Base-by-base conservation (phyloP, 2,329 filamentous ascomycete species). In the Exophiala viscosa region DNA sequence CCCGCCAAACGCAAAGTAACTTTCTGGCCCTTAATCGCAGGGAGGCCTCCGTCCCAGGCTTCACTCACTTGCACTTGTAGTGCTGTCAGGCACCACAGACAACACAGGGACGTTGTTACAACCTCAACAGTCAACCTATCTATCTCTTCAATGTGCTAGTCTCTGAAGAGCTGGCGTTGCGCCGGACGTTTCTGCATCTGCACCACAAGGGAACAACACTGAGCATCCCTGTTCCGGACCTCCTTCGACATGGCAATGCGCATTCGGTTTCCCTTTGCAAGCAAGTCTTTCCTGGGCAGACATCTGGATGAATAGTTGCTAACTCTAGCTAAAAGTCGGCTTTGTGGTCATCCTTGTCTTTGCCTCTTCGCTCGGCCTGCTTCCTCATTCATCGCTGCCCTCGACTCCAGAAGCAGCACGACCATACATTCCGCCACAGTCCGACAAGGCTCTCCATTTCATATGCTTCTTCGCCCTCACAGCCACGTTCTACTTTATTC, bases 401-500 rank as follows among this genome's bases (percentile, higher is more conserved):
- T 58, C 52, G 7, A 57, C 59, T 10, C 60, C 63, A 18, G 57
- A 49, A 2, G 60, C 68, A 15, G 64, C 64, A 34, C 67, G 69
- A 50, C 75, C 62, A 57, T 73, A 68, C 67, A 74, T 67, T 17
- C 76, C 81, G 14, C 72, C 76, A 65, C 80, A 92, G 68, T 90
- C 95, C 76, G 91, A 96, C 79, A 97, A 99, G 72, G 76, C 87
- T 65, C 80, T 97, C 23, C 93, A 97, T 72, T 79, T 88, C 63
- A 57, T 90, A 53, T 91, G 88, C 64, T 97, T 99, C 76, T 96
- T 97, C 78, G 68, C 89, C 61, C 80, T 99, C 48, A 96, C 92
- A 13, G 63, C 79, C 39, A 67, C 81, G 62, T 97, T 97, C 79
- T 99, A 99, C 82, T 99, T 93, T 90, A 88, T 96, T 67, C 74